Conservation (phyloP, 148 eudicot genomes). For the Persicaria tinctoria region DNA sequence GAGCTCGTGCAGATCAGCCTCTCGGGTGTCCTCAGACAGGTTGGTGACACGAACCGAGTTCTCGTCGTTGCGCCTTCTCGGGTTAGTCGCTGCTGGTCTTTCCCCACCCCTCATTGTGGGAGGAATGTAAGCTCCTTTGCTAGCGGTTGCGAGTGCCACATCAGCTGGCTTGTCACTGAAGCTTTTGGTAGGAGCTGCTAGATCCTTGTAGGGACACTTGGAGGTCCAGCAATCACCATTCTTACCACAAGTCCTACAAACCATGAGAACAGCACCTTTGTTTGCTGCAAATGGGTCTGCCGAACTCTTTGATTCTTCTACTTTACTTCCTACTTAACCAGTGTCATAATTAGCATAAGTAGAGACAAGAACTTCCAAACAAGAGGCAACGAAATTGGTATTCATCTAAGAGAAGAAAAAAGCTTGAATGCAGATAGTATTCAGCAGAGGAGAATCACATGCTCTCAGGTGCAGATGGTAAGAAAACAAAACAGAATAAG, state of each 20-base stretch:
- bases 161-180: slow-evolving; percentile 50
- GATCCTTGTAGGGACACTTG: slow-evolving; percentile 93
- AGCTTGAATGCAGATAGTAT: neutral
- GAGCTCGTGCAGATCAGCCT: too few species aligned
- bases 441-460: neutral
- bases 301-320: slow-evolving; percentile 55
- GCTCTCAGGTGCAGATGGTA: neutral
- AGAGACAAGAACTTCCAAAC: neutral
- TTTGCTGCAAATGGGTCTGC: slow-evolving; percentile 51
- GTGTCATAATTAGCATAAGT: neutral
- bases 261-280: slow-evolving; percentile 79
- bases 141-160: slow-evolving; percentile 30
- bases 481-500: neutral
- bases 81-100: slow-evolving; percentile 49
- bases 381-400: neutral
- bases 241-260: slow-evolving; percentile 86
- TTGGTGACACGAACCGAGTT: slow-evolving; percentile 94
- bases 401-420: too few species aligned
- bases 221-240: slow-evolving; percentile 96
- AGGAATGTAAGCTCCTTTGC: slow-evolving; percentile 70
- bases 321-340: slow-evolving; percentile 39
- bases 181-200: slow-evolving; percentile 49
- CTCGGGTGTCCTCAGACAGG: too few species aligned
- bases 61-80: slow-evolving; percentile 89
- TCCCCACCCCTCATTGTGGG: slow-evolving; percentile 70